Evolutionary conservation across 1,284 basidiomycete genomes (phyloP).

Genomic region (Flammula alnicola): DNA sequence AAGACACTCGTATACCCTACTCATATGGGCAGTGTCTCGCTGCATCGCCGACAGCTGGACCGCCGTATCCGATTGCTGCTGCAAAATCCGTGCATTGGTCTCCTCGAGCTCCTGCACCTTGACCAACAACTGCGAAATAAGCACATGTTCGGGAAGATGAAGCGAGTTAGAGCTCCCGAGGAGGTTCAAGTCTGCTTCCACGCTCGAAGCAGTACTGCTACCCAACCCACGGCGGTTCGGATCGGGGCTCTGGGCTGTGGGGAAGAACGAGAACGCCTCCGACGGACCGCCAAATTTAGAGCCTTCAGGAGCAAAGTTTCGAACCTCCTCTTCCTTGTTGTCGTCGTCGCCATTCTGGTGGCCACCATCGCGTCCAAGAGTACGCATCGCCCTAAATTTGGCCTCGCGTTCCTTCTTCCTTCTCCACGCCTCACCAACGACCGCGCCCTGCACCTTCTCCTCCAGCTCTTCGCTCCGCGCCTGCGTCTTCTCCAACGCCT

Average conservation of each 20-base stretch:
- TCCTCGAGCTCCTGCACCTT: constrained; percentile 83
- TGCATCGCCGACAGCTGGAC: constrained; percentile 68
- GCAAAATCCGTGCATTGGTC: constrained; percentile 71
- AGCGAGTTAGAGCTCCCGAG: constrained; percentile 5
- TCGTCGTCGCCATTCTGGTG: constrained; percentile 31
- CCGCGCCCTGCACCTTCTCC: constrained; percentile 55
- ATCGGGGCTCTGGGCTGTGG: constrained; percentile 22
- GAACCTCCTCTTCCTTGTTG: constrained; percentile 37
- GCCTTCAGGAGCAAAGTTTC: constrained; percentile 68
- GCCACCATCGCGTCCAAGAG: constrained; percentile 28
- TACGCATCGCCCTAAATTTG: constrained; percentile 51
- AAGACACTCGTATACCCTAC: constrained; percentile 72
- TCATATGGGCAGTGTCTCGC: constrained; percentile 71
- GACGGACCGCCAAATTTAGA: constrained; percentile 40
- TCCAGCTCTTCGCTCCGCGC: constrained; percentile 72
- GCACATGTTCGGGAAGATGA: constrained; percentile 50
- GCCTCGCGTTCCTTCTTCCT: constrained; percentile 63
- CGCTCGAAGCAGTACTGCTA: constrained; percentile 1
- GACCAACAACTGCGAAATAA: constrained; percentile 73
- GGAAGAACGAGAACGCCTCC: constrained; percentile 29
- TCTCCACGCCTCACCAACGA: constrained; percentile 49
- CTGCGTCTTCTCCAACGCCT: constrained; percentile 76
- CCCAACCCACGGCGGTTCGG: constrained; percentile 5
- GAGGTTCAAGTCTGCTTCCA: too few relatives aligned
- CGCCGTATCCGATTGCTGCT: constrained; percentile 67